phyloP scores from a whole-genome alignment of 2,329 filamentous ascomycete species.

The Pochonia chlamydosporia region DNA sequence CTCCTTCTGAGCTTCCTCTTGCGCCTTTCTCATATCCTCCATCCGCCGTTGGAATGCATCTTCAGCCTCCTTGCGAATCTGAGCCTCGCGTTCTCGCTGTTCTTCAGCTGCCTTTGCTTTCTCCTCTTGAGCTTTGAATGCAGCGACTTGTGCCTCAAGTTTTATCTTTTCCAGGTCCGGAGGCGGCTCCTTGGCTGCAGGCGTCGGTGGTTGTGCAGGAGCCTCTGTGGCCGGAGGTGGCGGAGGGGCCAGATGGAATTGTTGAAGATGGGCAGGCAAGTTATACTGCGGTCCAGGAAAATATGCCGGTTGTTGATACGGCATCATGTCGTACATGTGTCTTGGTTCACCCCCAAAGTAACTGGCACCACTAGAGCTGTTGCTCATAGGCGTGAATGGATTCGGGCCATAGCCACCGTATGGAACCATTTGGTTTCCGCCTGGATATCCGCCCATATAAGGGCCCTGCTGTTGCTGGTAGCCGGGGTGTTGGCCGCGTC shows the following conservation, averaged over 20 bases:
- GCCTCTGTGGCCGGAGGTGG: slow-evolving; percentile 36
- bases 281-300: slow-evolving; percentile 11
- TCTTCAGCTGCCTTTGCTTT: slow-evolving; percentile 39
- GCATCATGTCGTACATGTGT: slow-evolving; percentile 44
- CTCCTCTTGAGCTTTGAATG: slow-evolving; percentile 40
- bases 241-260: slow-evolving; percentile 30
- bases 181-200: slow-evolving; percentile 35
- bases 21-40: slow-evolving; percentile 34
- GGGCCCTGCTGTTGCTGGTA: slow-evolving; percentile 43
- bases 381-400: slow-evolving; percentile 39
- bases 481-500: slow-evolving; percentile 23
- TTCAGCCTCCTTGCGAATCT: slow-evolving; percentile 41
- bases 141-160: slow-evolving; percentile 54
- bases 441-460: slow-evolving; percentile 32
- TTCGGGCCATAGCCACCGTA: slow-evolving; percentile 33
- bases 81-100: slow-evolving; percentile 37
- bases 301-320: slow-evolving; percentile 32
- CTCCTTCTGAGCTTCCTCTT: slow-evolving; percentile 41
- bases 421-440: slow-evolving; percentile 41
- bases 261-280: slow-evolving; percentile 24
- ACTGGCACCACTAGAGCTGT: slow-evolving; percentile 28
- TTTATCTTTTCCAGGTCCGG: slow-evolving; percentile 53
- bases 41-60: slow-evolving; percentile 34
- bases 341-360: slow-evolving; percentile 35
- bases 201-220: slow-evolving; percentile 22